Percentiles rank a stretch among this genome's conserved stretches.
These are phyloP conservation scores for Juglanconis oblonga DNA, from an alignment of 2,329 filamentous ascomycete genomes.

Conservation along the genomic window DNA sequence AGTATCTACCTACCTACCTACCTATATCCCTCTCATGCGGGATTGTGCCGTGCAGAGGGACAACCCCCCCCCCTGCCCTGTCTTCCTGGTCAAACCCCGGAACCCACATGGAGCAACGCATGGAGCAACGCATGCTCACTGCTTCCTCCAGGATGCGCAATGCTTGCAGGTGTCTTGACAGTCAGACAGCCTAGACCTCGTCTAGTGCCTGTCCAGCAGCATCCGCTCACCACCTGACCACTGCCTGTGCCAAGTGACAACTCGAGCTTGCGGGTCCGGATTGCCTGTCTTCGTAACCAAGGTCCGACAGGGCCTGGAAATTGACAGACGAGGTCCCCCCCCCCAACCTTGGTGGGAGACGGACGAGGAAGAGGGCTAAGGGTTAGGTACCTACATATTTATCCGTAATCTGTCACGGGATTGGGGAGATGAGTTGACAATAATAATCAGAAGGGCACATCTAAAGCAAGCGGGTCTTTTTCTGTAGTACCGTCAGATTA, in stretches of 20 bases:
- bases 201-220: not conserved
- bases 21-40: no score
- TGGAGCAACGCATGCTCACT: no score
- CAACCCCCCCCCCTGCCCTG: not conserved
- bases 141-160: no score
- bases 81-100: not conserved
- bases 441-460: not conserved
- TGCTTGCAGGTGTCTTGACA: no score
- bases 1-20: no score
- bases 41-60: not conserved
- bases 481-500: not conserved
- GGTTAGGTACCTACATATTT: not conserved
- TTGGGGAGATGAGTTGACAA: not conserved
- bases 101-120: not conserved
- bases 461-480: not conserved
- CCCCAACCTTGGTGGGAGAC: no score
- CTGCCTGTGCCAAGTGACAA: not conserved
- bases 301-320: not conserved
- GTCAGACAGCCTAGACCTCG: not conserved
- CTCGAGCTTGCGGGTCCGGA: not conserved
- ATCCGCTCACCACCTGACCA: not conserved
- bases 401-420: not conserved
- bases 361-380: not conserved
- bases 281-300: not conserved
- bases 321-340: not conserved